Conservation (phyloP, 371 early-diverging fungal genomes). For the Chytridium lagenaria region DNA sequence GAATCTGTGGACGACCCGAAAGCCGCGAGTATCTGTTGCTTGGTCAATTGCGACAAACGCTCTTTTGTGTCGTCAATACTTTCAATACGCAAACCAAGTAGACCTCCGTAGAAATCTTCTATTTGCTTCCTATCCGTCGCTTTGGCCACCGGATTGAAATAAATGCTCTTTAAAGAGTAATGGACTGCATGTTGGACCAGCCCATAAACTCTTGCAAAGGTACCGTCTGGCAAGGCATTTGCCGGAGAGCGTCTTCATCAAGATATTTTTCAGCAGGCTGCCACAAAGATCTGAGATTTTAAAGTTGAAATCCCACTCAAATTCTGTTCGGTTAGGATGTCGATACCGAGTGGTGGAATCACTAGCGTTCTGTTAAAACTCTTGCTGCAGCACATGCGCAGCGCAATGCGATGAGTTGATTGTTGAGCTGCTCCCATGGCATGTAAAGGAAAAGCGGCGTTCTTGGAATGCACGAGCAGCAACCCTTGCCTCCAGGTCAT, state of each 20-base stretch:
- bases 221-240: conserved; percentile 30
- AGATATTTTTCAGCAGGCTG: conserved; percentile 33
- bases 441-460: conserved; percentile 31
- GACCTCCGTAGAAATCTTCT: conserved; percentile 28
- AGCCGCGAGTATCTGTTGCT: conserved; percentile 8
- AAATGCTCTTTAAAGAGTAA: conserved; percentile 17
- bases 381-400: conserved; percentile 44
- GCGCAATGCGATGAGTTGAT: conserved; percentile 44
- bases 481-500: too few relatives aligned
- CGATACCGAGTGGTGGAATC: conserved; percentile 39
- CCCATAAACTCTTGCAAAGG: conserved; percentile 26
- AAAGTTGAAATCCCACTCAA: conserved; percentile 34
- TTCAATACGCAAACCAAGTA: conserved; percentile 22
- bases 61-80: neutral
- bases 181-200: neutral
- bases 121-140: conserved; percentile 34
- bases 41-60: conserved; percentile 26
- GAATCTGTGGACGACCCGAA: neutral
- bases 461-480: neutral
- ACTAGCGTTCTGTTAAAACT: conserved; percentile 38
- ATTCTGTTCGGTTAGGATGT: neutral
- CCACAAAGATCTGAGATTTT: conserved; percentile 31
- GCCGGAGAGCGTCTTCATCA: conserved; percentile 12
- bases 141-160: conserved; percentile 35
- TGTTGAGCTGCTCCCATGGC: conserved; percentile 53